A percentile compares a stretch with the other conserved stretches of the same genome.
phyloP scores from a whole-genome alignment of 257 asterid species.

The Asclepias syriaca region DNA sequence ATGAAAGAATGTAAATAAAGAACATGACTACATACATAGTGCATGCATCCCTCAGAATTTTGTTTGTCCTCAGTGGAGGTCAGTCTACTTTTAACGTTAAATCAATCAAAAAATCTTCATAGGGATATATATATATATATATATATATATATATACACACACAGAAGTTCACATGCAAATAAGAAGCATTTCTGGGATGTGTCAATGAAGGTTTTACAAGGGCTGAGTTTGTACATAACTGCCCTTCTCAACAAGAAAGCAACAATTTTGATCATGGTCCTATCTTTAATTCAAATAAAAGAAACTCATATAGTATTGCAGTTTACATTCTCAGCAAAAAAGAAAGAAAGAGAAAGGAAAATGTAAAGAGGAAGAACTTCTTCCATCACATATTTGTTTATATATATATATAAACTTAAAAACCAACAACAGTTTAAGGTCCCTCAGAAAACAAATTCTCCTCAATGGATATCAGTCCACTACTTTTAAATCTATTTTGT shows the following conservation, averaged over 20 bases:
- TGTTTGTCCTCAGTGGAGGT: conserved; percentile 28
- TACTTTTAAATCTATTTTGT: conserved; percentile 31
- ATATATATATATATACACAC: not conserved
- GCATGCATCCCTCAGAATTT: conserved; percentile 34
- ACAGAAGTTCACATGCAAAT: not conserved
- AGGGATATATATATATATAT: conserved; percentile 12
- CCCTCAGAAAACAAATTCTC: conserved; percentile 38
- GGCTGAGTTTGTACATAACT: not conserved
- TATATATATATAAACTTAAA: not conserved
- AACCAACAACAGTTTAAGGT: not conserved
- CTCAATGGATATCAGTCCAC: conserved; percentile 44
- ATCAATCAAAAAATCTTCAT: conserved; percentile 24
- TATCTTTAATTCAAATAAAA: no score
- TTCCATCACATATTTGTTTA: not conserved
- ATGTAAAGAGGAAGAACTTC: not conserved
- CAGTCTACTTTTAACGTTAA: conserved; percentile 49
- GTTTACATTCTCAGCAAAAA: not conserved
- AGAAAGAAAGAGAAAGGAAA: not conserved
- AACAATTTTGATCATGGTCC: not conserved
- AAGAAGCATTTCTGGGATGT: not conserved
- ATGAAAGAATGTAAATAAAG: not conserved
- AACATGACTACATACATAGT: not conserved
- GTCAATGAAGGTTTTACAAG: not conserved
- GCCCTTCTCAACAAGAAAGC: not conserved
- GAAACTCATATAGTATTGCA: no score